Evolutionary conservation across 306 rosid species (phyloP).

Genomic region (Spatholobus suberectus): DNA sequence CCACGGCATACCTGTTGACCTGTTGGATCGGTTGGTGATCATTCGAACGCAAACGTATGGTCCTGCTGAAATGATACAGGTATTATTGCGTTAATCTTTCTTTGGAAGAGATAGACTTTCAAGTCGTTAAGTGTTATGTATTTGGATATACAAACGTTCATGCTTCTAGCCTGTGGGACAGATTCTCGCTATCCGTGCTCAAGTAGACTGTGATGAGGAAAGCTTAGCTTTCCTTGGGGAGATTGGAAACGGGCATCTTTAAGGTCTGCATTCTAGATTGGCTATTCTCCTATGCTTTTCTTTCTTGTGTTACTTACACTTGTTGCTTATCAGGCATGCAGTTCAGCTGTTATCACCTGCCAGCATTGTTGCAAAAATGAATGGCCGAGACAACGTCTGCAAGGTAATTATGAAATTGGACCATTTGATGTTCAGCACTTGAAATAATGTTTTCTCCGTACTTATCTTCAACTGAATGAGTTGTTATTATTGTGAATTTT

Average conservation of each 20-base stretch:
- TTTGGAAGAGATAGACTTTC: too few relatives aligned
- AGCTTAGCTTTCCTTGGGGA: slow-evolving; percentile 95
- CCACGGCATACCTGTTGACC: slow-evolving; percentile 97
- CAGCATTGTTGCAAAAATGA: slow-evolving; percentile 90
- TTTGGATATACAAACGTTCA: slow-evolving; percentile 28
- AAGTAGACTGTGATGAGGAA: slow-evolving; percentile 87
- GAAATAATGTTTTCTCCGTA: neutral
- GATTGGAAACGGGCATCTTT: slow-evolving; percentile 79
- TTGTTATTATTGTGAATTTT: slow-evolving; percentile 24
- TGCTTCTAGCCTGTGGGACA: slow-evolving; percentile 42
- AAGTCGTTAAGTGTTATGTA: neutral
- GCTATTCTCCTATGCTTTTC: slow-evolving; percentile 22
- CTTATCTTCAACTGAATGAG: neutral
- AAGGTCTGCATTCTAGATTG: slow-evolving; percentile 60
- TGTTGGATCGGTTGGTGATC: slow-evolving; percentile 88
- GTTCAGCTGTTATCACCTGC: slow-evolving; percentile 93
- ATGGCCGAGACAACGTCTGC: slow-evolving; percentile 87
- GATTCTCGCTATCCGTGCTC: slow-evolving; percentile 94
- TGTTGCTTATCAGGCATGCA: slow-evolving; percentile 68
- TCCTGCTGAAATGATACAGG: slow-evolving; percentile 98
- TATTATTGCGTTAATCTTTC: slow-evolving; percentile 26
- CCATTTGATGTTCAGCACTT: slow-evolving; percentile 22
- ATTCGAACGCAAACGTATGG: slow-evolving; percentile 82
- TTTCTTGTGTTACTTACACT: slow-evolving; percentile 31
- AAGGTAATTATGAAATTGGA: slow-evolving; percentile 60